phyloP scores from a whole-genome alignment of 768 basidiomycete species.

The Tephrocybe sp. region DNA sequence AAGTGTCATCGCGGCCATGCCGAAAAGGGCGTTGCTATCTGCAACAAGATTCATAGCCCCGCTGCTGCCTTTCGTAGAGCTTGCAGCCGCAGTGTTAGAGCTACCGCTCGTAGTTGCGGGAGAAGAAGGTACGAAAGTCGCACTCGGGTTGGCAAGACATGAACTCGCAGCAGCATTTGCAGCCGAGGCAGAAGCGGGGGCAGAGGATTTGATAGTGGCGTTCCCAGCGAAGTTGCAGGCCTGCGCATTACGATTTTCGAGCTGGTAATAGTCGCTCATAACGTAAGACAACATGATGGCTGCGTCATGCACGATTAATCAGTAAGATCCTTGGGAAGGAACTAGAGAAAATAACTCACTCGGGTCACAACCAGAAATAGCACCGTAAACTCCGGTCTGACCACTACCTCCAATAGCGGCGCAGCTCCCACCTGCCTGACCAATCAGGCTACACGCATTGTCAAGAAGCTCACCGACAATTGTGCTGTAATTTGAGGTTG shows the following conservation, averaged over 20 bases:
- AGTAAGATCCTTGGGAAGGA: too few species aligned
- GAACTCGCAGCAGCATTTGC: conserved; percentile 59
- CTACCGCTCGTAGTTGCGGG: conserved; percentile 26
- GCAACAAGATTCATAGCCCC: too few species aligned
- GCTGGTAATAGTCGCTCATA: conserved; percentile 76
- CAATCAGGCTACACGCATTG: conserved; percentile 75
- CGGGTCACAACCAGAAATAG: conserved; percentile 76
- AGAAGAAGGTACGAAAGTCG: conserved; percentile 62
- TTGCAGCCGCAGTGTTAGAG: conserved; percentile 10
- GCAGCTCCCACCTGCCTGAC: conserved; percentile 59
- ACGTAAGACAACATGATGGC: conserved; percentile 80
- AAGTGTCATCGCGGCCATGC: too few species aligned
- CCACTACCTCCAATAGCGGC: conserved; percentile 72
- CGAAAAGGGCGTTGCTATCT: too few species aligned
- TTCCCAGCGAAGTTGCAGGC: conserved; percentile 85
- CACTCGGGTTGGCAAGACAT: conserved; percentile 61
- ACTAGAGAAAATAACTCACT: conserved; percentile 38
- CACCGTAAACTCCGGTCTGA: conserved; percentile 70
- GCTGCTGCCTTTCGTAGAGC: too few species aligned
- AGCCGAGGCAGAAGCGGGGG: conserved; percentile 45
- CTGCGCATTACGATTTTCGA: conserved; percentile 49
- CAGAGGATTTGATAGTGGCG: conserved; percentile 64
- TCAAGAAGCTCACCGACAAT: conserved; percentile 62
- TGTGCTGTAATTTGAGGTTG: conserved; percentile 54
- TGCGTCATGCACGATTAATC: conserved; percentile 24